Evolutionary conservation across 176 grass and related monocot species (phyloP).

Genomic region (maize (Zea mays)): Zm-B73-REFERENCE-NAM-5.0 NC_050102.1:164521001-164521500

Average conservation of each 20-base stretch:
- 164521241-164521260: slow-evolving; percentile 38
- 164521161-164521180: slow-evolving; percentile 78
- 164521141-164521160: slow-evolving; percentile 91
- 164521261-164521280: neutral
- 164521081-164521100: slow-evolving; percentile 60
- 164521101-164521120: slow-evolving; percentile 72
- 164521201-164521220: slow-evolving; percentile 62
- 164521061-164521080: slow-evolving; percentile 47
- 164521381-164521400: too few relatives aligned
- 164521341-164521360: too few relatives aligned
- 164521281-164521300: too few relatives aligned
- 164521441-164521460: neutral
- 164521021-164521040: neutral
- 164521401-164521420: neutral
- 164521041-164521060: slow-evolving; percentile 32
- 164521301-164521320: too few relatives aligned
- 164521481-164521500: neutral
- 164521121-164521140: slow-evolving; percentile 69
- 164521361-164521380: too few relatives aligned
- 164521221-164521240: slow-evolving; percentile 79
- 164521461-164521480: neutral
- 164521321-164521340: too few relatives aligned
- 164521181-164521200: slow-evolving; percentile 77
- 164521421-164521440: neutral
- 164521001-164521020: slow-evolving; percentile 17